Evolutionary conservation across 768 basidiomycete genomes (phyloP), one percentile per base, ranked within the genome.

Genomic region (Inosperma sp.): DNA sequence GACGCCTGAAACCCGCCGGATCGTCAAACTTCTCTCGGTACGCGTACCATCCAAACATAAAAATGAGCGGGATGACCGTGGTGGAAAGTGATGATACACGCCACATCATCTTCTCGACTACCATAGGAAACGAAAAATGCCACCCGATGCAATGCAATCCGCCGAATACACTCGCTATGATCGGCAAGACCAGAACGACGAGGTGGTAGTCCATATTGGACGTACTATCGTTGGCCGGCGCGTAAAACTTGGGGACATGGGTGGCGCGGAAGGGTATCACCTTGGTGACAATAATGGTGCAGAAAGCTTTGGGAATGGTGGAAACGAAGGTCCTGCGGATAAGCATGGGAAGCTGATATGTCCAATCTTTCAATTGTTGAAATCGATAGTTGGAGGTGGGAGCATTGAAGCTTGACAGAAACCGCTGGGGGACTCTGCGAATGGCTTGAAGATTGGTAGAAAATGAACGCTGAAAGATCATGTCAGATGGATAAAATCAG

Each of bases 81-180:
- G 42, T 30, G 7, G 1, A 2, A 4, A 26, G 14, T 7, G 49
- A 33, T 9, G 48, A 42, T 3, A 37, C 36, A 1, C 41, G 47
- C 53, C 58, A 59, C 1, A 62, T 16, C 0, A 30, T 34, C 1
- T 33, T 29, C 10, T 56, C 56, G 2, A 31, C 21, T 8, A 23
- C 1, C 8, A 56, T 53, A 9, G 49, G 55, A 23, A 61, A 61
- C 10, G 42, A 27, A 17, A 53, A 50, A 5, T 27, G 41, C 57
- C 57, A 56, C 3, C 52, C 60, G 9, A 57, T 31, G 16, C 30
- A 47, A 19, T 61, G 60, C 5, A 61, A 27, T 2, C 59, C 51
- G 2, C 61, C 61, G 17, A 59, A 59, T 2, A 51, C 26, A 27
- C 43, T 16, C 2, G 39, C 27, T 4, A 54, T 14, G 10, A 49